Conservation (phyloP, 345 rosid genomes). For the Eucalyptus cloeziana region DNA sequence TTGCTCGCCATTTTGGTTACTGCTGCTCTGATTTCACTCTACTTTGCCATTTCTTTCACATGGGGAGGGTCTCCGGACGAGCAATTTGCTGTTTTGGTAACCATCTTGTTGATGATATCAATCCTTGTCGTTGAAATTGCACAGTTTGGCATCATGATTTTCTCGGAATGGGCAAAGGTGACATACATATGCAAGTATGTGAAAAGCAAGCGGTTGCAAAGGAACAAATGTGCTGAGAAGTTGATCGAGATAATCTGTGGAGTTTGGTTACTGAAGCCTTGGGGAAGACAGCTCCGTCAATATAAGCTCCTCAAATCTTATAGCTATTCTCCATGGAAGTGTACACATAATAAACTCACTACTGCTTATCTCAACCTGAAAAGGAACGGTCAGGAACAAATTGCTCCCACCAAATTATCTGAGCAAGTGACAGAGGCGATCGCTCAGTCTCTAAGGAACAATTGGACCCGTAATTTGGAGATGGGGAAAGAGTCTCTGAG, state of each 20-base stretch:
- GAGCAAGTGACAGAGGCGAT: not conserved
- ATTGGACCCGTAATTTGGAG: accelerated
- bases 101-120: too few relatives aligned
- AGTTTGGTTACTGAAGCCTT: too few relatives aligned
- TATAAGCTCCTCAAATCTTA: not conserved
- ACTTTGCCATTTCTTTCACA: accelerated
- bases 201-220: not conserved
- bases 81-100: too few relatives aligned
- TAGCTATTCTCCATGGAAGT: not conserved
- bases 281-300: not conserved
- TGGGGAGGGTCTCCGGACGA: accelerated
- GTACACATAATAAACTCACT: too few relatives aligned
- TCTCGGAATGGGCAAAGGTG: too few relatives aligned
- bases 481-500: not conserved
- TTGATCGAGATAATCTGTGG: too few relatives aligned
- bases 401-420: not conserved
- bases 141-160: too few relatives aligned
- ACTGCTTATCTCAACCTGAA: not conserved
- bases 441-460: not conserved
- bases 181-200: too few relatives aligned
- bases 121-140: accelerated
- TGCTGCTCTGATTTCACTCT: not conserved
- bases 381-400: not conserved
- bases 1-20: not conserved
- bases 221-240: accelerated